Conservation (phyloP, 2,329 filamentous ascomycete genomes). For the Furcasterigmium sp. region DNA sequence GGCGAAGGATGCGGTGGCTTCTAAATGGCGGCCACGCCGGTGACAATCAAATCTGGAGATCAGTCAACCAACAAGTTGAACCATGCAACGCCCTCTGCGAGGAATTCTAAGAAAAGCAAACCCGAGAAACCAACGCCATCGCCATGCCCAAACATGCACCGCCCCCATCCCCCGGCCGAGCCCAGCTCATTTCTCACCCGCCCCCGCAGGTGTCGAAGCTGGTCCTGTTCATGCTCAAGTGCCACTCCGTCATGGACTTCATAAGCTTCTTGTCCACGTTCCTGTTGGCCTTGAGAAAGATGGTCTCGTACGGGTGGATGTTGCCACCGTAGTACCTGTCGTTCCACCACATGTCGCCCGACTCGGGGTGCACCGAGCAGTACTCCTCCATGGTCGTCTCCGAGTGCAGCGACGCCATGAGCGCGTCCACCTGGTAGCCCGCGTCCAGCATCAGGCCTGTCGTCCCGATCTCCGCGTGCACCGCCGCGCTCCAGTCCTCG, state of each 20-base stretch:
- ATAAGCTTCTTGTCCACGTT: constrained; percentile 21
- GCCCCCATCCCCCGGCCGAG: too few relatives aligned
- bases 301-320: constrained; percentile 30
- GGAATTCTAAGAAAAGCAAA: too few relatives aligned
- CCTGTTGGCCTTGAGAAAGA: constrained; percentile 28
- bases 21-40: too few relatives aligned
- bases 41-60: too few relatives aligned
- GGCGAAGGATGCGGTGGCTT: too few relatives aligned
- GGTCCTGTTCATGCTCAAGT: constrained; percentile 13
- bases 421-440: constrained; percentile 26
- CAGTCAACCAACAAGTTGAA: too few relatives aligned
- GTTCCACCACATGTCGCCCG: constrained; percentile 18
- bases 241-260: constrained; percentile 23
- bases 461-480: constrained; percentile 24
- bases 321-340: constrained; percentile 24
- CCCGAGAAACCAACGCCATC: too few relatives aligned
- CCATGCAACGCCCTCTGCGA: too few relatives aligned
- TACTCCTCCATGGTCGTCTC: constrained; percentile 6
- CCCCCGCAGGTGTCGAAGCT: constrained; percentile 18
- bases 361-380: constrained; percentile 8
- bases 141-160: too few relatives aligned
- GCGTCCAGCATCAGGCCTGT: constrained; percentile 19
- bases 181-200: neutral
- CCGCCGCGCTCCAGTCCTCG: constrained; percentile 15
- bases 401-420: constrained; percentile 24